Conservation (phyloP, 768 basidiomycete species). For the Jaapia argillacea region DNA sequence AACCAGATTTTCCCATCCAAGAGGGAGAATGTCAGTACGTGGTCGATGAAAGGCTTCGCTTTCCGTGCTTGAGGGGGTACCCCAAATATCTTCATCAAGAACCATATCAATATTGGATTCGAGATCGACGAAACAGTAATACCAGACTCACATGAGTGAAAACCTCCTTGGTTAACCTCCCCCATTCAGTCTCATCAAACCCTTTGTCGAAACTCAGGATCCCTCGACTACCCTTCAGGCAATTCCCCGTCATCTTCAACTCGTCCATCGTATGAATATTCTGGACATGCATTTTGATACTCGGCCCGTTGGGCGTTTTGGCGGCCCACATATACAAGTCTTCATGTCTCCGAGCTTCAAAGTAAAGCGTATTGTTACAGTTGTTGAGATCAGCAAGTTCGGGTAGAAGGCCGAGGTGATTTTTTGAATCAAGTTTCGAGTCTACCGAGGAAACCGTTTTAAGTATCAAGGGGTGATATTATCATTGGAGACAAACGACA, state of each 20-base stretch:
- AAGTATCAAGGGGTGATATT: not conserved
- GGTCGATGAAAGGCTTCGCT: constrained; percentile 96
- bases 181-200: constrained; percentile 87
- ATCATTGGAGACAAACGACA: constrained; percentile 12
- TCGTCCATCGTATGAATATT: constrained; percentile 99
- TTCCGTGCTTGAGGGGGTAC: constrained; percentile 86
- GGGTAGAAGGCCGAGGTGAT: constrained; percentile 83
- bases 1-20: constrained; percentile 98
- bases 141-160: constrained; percentile 69
- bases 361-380: constrained; percentile 96
- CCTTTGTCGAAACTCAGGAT: constrained; percentile 85
- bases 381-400: constrained; percentile 96
- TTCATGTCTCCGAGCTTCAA: constrained; percentile 92
- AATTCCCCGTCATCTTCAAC: constrained; percentile 98
- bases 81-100: constrained; percentile 69
- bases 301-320: constrained; percentile 96
- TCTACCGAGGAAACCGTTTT: constrained; percentile 37
- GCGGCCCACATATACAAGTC: constrained; percentile 96
- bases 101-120: not conserved
- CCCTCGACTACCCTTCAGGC: constrained; percentile 90
- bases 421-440: constrained; percentile 95
- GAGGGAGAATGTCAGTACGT: constrained; percentile 92
- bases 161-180: constrained; percentile 80
- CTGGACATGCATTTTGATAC: constrained; percentile 95
- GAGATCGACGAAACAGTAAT: not conserved